Evolutionary conservation across 1,139 yeast species (phyloP).

Genomic region (Zhuliangozyma blackwelliae): DNA sequence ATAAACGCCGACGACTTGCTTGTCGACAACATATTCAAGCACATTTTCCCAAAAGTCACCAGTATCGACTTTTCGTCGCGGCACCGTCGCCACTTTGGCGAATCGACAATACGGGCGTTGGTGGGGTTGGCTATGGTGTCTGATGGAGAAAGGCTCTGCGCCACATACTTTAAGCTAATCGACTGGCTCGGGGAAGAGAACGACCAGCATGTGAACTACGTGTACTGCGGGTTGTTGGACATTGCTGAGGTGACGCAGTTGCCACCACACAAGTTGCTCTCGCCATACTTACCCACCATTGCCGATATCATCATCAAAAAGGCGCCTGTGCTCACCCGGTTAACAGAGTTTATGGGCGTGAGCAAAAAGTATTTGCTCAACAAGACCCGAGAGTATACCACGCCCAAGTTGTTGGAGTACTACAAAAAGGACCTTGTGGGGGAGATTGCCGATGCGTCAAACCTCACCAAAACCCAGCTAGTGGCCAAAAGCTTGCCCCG

Average conservation of each 20-base stretch:
- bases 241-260: slow-evolving; percentile 43
- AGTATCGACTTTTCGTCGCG: slow-evolving; percentile 30
- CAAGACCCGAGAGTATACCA: slow-evolving; percentile 68
- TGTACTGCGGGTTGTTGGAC: slow-evolving; percentile 51
- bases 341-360: slow-evolving; percentile 65
- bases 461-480: slow-evolving; percentile 29
- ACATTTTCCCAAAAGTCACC: slow-evolving; percentile 31
- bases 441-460: slow-evolving; percentile 42
- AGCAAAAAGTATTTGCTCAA: slow-evolving; percentile 57
- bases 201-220: slow-evolving; percentile 60
- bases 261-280: slow-evolving; percentile 66
- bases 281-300: slow-evolving; percentile 77
- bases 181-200: slow-evolving; percentile 57
- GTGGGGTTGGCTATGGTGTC: slow-evolving; percentile 56
- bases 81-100: slow-evolving; percentile 43
- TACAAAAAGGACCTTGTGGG: slow-evolving; percentile 60
- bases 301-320: slow-evolving; percentile 62
- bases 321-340: slow-evolving; percentile 51
- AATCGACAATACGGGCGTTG: slow-evolving; percentile 58
- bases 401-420: slow-evolving; percentile 70
- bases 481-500: slow-evolving; percentile 34
- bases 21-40: slow-evolving; percentile 30
- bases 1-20: slow-evolving; percentile 25
- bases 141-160: slow-evolving; percentile 61
- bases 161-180: slow-evolving; percentile 53